Percentiles rank a stretch among this genome's conserved stretches.
Evolutionary conservation across 176 grass and related monocot genomes (phyloP).

Genomic region (Oryza coarctata): DNA sequence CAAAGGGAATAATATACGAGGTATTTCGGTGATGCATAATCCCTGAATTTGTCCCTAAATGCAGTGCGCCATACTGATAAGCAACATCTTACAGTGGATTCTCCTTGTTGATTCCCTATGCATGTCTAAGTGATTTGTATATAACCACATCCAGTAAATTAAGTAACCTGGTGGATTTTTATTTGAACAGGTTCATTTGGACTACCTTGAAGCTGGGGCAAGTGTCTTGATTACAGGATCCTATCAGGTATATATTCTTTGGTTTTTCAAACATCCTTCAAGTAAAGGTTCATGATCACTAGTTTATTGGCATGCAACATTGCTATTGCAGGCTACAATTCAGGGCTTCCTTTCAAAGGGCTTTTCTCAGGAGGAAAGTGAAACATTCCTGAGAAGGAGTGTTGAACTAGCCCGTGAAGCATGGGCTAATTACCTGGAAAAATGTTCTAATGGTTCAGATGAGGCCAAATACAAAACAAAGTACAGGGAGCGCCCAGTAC

Average conservation of each 20-base stretch:
- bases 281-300: constrained; percentile 8
- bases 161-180: constrained; percentile 31
- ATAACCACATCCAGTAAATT: not conserved
- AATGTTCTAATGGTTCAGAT: constrained; percentile 1
- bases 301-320: not conserved
- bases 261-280: not conserved
- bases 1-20: not conserved
- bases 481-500: constrained; percentile 42
- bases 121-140: constrained; percentile 6
- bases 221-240: constrained; percentile 78
- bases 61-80: not conserved
- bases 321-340: constrained; percentile 57
- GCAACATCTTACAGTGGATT: not conserved
- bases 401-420: constrained; percentile 75
- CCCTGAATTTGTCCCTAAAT: not conserved
- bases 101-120: not conserved
- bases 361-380: constrained; percentile 61
- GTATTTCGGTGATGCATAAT: not conserved
- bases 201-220: constrained; percentile 80
- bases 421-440: constrained; percentile 43
- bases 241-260: constrained; percentile 61
- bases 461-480: constrained; percentile 19
- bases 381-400: constrained; percentile 62
- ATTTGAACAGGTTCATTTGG: constrained; percentile 71
- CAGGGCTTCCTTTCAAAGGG: constrained; percentile 77